Evolutionary conservation across 441 rosid species (phyloP), one percentile per base, ranked within the genome.

Genomic region (Populus hybrid): DNA sequence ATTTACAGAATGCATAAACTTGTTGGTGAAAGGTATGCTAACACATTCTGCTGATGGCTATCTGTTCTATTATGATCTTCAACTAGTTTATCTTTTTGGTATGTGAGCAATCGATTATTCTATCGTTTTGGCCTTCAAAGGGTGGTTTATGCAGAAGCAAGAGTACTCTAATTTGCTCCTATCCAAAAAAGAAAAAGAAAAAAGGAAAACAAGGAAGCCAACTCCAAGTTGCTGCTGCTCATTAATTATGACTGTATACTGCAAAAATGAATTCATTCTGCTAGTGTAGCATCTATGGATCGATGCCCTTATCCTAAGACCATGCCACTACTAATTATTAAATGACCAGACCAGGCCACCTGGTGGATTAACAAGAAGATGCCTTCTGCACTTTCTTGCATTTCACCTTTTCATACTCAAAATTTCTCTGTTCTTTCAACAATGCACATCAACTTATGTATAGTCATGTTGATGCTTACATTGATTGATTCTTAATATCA

Each of bases 1-100:
- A 87, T 93, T 76, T 80, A 74, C 79, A 86, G 98, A 83, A 91
- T 93, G 97, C 78, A 88, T 50, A 86, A 81, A 68, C 93, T 93
- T 59, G 89, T 93, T 61, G 98, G 97, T 79, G 91, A 88, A 70
- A 90, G 93, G 98, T 91, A 76, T 23, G 46, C 30, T 46, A 5
- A 19, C 59, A 4, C 9, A 9, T 35, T 70, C 70, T 67, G 9
- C 9, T 36, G 40, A 6, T 46, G 21, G n/a, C 8, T 42, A n/a
- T 23, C 9, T 50, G 40, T 40, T 18, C 53, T 16, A 42, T 23
- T 8, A 21, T 67, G 40, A 10, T 36, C 53, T 21, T 30, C 16
- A 69, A 11, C 4, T 59, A 21, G 6, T 63, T 21, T 23, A 9
- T 24, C 66, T 63, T 63, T 63, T 10, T 63, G 66, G 66, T 23